Evolutionary conservation across 2,329 filamentous ascomycete genomes (phyloP).

Genomic region (Sclerotiophoma versabilis): DNA sequence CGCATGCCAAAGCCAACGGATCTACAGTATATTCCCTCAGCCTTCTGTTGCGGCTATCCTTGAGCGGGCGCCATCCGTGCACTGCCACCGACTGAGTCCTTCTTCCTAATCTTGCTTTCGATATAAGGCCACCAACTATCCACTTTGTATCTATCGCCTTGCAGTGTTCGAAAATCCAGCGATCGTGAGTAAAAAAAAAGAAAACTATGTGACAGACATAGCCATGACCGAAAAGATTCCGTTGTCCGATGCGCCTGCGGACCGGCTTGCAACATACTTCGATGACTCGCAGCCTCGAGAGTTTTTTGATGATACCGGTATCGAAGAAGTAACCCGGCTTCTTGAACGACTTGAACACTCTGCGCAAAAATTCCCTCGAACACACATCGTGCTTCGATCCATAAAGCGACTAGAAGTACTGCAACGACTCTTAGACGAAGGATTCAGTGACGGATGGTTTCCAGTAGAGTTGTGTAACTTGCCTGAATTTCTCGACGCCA

Average conservation of each 20-base stretch:
- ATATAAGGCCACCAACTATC: too few species aligned
- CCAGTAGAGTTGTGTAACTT: conserved; percentile 29
- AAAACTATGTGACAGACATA: too few species aligned
- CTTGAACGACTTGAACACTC: conserved; percentile 10
- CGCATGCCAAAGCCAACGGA: too few species aligned
- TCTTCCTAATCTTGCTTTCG: too few species aligned
- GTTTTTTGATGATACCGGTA: conserved; percentile 23
- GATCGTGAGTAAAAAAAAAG: too few species aligned
- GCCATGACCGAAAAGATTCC: too few species aligned
- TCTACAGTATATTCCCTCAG: too few species aligned
- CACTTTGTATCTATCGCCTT: too few species aligned
- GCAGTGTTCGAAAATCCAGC: too few species aligned
- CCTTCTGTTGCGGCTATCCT: too few species aligned
- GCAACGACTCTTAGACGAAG: conserved; percentile 27
- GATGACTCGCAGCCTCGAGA: conserved; percentile 8
- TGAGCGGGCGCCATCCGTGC: too few species aligned
- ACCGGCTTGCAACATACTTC: conserved; percentile 14
- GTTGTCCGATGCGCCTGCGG: neutral
- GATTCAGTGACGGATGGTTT: conserved; percentile 38
- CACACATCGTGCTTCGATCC: conserved; percentile 37
- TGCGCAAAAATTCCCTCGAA: conserved; percentile 25
- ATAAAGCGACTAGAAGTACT: conserved; percentile 31
- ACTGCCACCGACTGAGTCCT: too few species aligned
- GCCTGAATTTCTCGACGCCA: conserved; percentile 25
- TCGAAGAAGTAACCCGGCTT: conserved; percentile 24